phyloP scores from a whole-genome alignment of 352 stramenopile species.

The Chrysophaeum taylorii region DNA sequence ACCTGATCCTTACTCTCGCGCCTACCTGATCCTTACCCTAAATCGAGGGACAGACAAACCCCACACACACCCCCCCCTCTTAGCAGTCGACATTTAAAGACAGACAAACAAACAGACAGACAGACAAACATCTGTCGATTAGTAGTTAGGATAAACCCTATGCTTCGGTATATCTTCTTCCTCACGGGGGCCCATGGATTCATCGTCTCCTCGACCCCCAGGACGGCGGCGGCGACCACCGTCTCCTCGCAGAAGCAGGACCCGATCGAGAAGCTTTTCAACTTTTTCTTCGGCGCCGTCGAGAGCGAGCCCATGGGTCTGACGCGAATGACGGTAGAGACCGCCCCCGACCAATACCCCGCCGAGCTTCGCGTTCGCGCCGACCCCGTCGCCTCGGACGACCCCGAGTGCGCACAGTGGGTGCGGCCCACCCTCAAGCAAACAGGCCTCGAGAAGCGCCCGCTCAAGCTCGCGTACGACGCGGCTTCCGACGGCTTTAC shows the following conservation, averaged over 20 bases:
- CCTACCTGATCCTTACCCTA: no score
- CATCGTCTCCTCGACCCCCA: neutral
- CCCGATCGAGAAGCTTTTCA: slow-evolving; percentile 57
- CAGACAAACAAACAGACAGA: no score
- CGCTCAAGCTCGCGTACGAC: slow-evolving; percentile 46
- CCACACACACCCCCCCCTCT: no score
- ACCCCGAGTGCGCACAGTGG: slow-evolving; percentile 33
- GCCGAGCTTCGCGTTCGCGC: slow-evolving; percentile 40
- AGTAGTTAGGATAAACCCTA: no score
- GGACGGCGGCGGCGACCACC: neutral
- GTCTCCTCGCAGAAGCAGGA: slow-evolving; percentile 35
- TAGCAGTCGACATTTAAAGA: no score
- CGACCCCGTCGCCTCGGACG: slow-evolving; percentile 40
- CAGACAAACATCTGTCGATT: no score
- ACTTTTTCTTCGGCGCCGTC: slow-evolving; percentile 54
- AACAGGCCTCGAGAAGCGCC: slow-evolving; percentile 49
- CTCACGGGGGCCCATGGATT: no score
- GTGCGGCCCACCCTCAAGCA: slow-evolving; percentile 49
- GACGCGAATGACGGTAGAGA: slow-evolving; percentile 18
- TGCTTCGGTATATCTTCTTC: no score
- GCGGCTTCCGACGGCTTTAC: slow-evolving; percentile 53
- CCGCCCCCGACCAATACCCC: slow-evolving; percentile 53
- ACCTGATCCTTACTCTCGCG: no score
- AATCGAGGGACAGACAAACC: no score
- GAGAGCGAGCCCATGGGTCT: slow-evolving; percentile 44